Base-by-base conservation (phyloP, 805 yeast species). In the Hemisphaericaspora nanyangensis region DNA sequence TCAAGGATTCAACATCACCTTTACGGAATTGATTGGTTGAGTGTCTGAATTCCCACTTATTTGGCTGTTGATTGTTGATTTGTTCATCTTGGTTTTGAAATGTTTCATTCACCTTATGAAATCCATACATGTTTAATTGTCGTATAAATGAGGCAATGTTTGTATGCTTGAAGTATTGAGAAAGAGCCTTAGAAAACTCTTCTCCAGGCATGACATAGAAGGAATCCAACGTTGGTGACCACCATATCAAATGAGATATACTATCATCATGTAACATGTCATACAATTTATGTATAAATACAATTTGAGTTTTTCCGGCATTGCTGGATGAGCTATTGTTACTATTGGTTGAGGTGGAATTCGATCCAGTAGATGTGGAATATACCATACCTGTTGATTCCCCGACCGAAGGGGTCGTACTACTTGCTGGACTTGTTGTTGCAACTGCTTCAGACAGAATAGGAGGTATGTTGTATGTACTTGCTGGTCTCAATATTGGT, bases 1-100 rank as follows among this genome's bases (percentile, higher is more conserved):
- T 76, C 44, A 90, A 63, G 8, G 83, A 70, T 31, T 81, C 93
- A 12, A 79, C 61, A 56, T 89, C 93, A 30, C 96, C 96, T 37
- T 87, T 81, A 48, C 78, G 75, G 63, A 90, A 90, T 43, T 75
- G 73, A 26, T 84, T 86, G 3, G 86, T 80, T 19, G 85, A 77
- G 57, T 90, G 98, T 42, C 81, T 80, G 61, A 90, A 90, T 64
- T 91, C 97, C 98, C 98, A 90, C 29, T 43, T 43, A 38, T 20
- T 38, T 17, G 6, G 28, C 35, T 33, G 42, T 31, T 17, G 26
- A 17, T 11, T 27, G 28, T 7, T 6, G 10, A 6, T 45, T 41
- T 17, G 48, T 1, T 45, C 38, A 15, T 44, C 42, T 18, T 47
- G 54, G 30, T 53, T 50, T 39, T 60, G 64, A 47, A 63, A 66